These are phyloP conservation scores for Aspergillus ustus DNA, from an alignment of 2,329 filamentous ascomycete genomes.

Conservation along the genomic window DNA sequence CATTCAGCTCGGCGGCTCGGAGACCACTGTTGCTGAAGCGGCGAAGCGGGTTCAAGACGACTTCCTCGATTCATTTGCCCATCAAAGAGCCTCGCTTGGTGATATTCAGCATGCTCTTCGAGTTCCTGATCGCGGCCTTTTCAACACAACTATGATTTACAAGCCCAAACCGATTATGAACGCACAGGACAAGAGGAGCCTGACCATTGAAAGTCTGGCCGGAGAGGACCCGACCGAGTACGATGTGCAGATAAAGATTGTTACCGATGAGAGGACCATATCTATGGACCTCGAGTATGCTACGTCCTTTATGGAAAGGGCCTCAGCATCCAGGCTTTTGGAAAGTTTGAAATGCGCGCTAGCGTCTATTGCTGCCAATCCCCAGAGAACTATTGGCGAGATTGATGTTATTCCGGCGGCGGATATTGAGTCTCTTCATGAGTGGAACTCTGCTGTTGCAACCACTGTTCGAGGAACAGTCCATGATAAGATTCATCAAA, in stretches of 20 bases:
- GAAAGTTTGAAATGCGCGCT: conserved; percentile 3
- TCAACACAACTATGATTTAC: conserved; percentile 14
- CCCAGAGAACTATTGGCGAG: neutral
- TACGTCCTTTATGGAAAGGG: neutral
- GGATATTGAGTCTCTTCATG: neutral
- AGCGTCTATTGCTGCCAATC: neutral
- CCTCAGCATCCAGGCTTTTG: neutral
- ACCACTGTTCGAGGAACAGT: neutral
- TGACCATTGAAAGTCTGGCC: conserved; percentile 2
- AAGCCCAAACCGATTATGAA: neutral
- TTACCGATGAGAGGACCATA: neutral
- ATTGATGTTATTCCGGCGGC: neutral
- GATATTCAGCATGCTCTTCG: conserved; percentile 15
- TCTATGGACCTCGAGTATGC: conserved; percentile 10
- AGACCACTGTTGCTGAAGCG: neutral
- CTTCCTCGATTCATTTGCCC: conserved; percentile 4
- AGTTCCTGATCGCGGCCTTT: neutral
- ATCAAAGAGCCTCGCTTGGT: conserved; percentile 10
- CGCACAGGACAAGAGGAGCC: neutral
- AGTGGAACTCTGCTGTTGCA: neutral
- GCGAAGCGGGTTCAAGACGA: conserved; percentile 1
- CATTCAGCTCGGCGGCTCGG: neutral
- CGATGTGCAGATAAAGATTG: conserved; percentile 9
- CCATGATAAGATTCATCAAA: conserved; percentile 1
- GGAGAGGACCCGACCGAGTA: conserved; percentile 13